phyloP scores from a whole-genome alignment of 176 grass and related monocot genomes.

The Panicum miliaceum region DNA sequence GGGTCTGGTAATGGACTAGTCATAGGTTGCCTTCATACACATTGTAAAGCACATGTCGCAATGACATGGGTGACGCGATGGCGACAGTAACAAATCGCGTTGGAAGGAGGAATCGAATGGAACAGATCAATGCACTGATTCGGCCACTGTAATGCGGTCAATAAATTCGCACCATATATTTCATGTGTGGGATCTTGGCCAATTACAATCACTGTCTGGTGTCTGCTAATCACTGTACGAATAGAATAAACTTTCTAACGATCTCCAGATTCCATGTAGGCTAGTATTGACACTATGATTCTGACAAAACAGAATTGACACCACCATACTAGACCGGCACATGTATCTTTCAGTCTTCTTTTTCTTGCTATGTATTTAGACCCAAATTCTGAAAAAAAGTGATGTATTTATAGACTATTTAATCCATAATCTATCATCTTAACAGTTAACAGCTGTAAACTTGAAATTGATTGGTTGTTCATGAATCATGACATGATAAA shows the following conservation, averaged over 20 bases:
- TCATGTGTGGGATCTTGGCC: neutral
- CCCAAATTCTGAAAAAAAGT: too few species aligned
- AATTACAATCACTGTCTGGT: slow-evolving; percentile 12
- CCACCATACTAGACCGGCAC: slow-evolving; percentile 22
- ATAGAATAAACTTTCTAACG: slow-evolving; percentile 29
- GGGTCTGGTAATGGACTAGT: neutral
- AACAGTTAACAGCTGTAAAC: slow-evolving; percentile 25
- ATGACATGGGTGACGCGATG: neutral
- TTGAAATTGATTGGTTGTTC: neutral
- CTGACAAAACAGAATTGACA: slow-evolving; percentile 19
- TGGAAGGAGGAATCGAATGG: neutral
- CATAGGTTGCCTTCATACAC: neutral
- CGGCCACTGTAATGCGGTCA: neutral
- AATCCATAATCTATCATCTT: slow-evolving; percentile 1
- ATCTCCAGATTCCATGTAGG: slow-evolving; percentile 38
- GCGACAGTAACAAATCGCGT: neutral
- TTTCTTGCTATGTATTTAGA: slow-evolving; percentile 2
- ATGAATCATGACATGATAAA: slow-evolving; percentile 26
- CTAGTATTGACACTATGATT: neutral
- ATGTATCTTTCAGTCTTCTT: slow-evolving; percentile 31
- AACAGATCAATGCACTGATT: neutral
- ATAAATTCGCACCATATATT: slow-evolving; percentile 23
- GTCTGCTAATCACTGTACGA: neutral
- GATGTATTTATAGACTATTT: slow-evolving; percentile 18
- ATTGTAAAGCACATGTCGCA: slow-evolving; percentile 29